Evolutionary conservation across 768 basidiomycete species (phyloP).

Genomic region (Rubroboletus pulcherrimus): DNA sequence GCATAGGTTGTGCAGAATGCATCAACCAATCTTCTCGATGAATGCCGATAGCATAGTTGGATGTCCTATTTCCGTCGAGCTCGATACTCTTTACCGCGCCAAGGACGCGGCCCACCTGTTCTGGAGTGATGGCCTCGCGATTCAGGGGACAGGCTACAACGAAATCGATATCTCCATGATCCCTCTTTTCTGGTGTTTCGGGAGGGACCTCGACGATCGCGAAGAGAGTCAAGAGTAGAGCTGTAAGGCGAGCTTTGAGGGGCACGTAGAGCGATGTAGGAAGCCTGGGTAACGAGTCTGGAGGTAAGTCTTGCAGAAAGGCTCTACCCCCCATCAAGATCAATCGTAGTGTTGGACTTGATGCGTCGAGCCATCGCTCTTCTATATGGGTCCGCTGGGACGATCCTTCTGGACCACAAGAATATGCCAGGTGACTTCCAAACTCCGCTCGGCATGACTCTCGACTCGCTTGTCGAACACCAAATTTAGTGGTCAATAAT

Average conservation of each 20-base stretch:
- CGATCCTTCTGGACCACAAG: conserved; percentile 12
- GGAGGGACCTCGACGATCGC: conserved; percentile 48
- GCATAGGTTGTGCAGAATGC: conserved; percentile 3
- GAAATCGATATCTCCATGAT: conserved; percentile 71
- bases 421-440: conserved; percentile 2
- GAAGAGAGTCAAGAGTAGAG: conserved; percentile 46
- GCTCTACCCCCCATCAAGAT: conserved; percentile 66
- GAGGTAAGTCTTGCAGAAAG: conserved; percentile 44
- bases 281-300: conserved; percentile 56
- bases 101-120: conserved; percentile 37
- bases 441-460: conserved; percentile 11
- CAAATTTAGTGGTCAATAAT: conserved; percentile 32
- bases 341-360: background rate
- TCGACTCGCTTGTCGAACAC: background rate
- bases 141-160: conserved; percentile 47
- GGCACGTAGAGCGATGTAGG: conserved; percentile 49
- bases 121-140: conserved; percentile 30
- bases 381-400: conserved; percentile 3
- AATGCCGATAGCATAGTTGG: conserved; percentile 59
- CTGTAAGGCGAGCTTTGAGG: conserved; percentile 44
- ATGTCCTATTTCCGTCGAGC: conserved; percentile 51
- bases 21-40: conserved; percentile 36
- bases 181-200: conserved; percentile 62
- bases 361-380: background rate
- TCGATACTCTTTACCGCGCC: conserved; percentile 47